Conservation (phyloP, 345 rosid genomes). For the Lepidium sativum region DNA sequence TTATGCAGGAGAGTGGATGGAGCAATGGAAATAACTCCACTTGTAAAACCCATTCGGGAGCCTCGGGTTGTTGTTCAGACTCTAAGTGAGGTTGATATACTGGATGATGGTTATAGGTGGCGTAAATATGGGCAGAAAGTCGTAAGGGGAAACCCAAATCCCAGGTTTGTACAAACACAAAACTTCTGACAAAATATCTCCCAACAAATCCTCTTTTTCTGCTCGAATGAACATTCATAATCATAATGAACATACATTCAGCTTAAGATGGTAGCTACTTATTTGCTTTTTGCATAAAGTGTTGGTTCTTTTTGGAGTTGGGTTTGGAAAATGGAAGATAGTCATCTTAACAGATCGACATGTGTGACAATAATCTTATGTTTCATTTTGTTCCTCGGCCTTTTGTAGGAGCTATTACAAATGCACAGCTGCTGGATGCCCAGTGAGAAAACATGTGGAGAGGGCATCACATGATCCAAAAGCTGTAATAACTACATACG, state of each 20-base stretch:
- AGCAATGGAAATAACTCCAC: conserved; percentile 59
- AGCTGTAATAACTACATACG: too few species aligned
- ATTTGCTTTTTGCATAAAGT: background rate
- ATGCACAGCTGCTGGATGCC: too few species aligned
- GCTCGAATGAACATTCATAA: background rate
- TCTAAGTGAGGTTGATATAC: conserved; percentile 88
- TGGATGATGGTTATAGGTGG: conserved; percentile 98
- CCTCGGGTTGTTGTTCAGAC: conserved; percentile 98
- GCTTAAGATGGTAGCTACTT: background rate
- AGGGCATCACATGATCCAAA: too few species aligned
- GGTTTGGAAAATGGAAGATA: background rate
- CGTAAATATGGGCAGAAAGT: conserved; percentile 99
- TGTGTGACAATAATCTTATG: too few species aligned
- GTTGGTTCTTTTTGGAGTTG: background rate
- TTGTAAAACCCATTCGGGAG: conserved; percentile 88
- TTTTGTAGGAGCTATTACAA: too few species aligned
- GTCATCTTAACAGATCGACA: too few species aligned
- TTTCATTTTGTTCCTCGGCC: too few species aligned
- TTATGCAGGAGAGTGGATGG: conserved; percentile 73
- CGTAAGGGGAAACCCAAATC: conserved; percentile 95
- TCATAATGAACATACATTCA: background rate
- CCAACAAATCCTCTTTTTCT: background rate
- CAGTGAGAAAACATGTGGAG: too few species aligned
- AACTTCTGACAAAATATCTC: background rate
- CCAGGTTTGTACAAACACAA: conserved; percentile 42